Conservation (phyloP, 345 rosid species). For the Acer saccharum region DNA sequence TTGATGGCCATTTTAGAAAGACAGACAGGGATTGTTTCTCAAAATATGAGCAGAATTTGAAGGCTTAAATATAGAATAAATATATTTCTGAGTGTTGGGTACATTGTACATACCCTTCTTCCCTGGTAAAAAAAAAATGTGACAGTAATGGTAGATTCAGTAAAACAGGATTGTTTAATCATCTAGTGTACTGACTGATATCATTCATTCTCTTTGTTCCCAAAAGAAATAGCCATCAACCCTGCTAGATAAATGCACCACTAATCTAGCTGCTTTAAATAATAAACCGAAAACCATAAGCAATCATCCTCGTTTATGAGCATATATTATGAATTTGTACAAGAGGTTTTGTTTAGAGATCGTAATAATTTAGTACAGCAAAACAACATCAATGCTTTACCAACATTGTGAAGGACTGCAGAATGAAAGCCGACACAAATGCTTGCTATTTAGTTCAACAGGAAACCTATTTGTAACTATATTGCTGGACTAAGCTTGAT, state of each 20-base stretch:
- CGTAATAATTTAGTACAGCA: neutral
- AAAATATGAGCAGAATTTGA: neutral
- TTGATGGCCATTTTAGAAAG: constrained; percentile 50
- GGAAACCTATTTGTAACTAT: neutral
- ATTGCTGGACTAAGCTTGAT: neutral
- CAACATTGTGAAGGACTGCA: neutral
- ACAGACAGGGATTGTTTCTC: constrained; percentile 13
- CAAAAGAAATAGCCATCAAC: neutral
- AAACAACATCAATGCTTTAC: neutral
- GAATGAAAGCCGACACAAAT: neutral
- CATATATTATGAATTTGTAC: neutral
- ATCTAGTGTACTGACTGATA: neutral
- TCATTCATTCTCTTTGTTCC: neutral
- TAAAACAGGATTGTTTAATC: neutral
- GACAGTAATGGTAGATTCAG: neutral
- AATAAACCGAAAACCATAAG: neutral
- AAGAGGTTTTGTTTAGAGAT: neutral
- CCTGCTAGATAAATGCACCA: neutral
- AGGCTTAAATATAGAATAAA: neutral
- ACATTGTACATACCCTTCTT: neutral
- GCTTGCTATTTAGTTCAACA: neutral
- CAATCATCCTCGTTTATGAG: neutral
- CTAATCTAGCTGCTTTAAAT: neutral
- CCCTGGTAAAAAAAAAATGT: no score
- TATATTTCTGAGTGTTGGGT: neutral